Base-by-base conservation (phyloP, 2,329 filamentous ascomycete species). In the Colletotrichum sp. region DNA sequence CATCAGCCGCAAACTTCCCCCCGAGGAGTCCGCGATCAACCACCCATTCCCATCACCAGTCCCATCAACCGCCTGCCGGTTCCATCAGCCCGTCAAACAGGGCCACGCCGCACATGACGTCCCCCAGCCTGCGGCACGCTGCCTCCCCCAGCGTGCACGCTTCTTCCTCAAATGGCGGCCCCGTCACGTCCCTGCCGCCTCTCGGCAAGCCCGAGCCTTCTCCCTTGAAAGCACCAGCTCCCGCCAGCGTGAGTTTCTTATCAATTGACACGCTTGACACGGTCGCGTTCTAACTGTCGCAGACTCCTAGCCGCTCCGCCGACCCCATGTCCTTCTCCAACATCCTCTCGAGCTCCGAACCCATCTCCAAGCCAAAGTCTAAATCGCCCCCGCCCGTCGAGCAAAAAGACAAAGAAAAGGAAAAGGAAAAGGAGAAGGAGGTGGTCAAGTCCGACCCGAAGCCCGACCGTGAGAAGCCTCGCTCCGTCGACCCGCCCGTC, bases 311-410 rank as follows among this genome's bases (percentile, higher is more conserved):
- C 79, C 93, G 96, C 83, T 90, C 93, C 55, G 93, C 94, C 75
- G 95, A 98, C 83, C 94, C 96, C 69, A 98, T 98, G 96, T 97
- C 96, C 7, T 97, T 99, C 82, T 97, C 95, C 79, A 98, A 96
- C 83, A 98, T 99, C 76, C 93, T 99, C 59, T 96, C 95, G 6
- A 96, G 92, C 79, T 90, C 94, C 71, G 93, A 95, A 72, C 92
- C 94, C 69, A 89, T 91, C 52, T 87, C 89, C 4, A 89, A 89
- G 76, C 88, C 90, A 9, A 89, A 87, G 79, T 75, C 71, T 15
- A 76, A 75, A 44, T 76, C 75, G 8, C 76, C 75, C 6, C 71
- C 62, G 18, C 32, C 70, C 18, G 66, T 69, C n/a, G 55, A 68
- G 5, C 72, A 69, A 8, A 69, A 44, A 7, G 75, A 52, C 6